phyloP scores from a whole-genome alignment of 2,329 filamentous ascomycete genomes.

The Apiospora hydei region DNA sequence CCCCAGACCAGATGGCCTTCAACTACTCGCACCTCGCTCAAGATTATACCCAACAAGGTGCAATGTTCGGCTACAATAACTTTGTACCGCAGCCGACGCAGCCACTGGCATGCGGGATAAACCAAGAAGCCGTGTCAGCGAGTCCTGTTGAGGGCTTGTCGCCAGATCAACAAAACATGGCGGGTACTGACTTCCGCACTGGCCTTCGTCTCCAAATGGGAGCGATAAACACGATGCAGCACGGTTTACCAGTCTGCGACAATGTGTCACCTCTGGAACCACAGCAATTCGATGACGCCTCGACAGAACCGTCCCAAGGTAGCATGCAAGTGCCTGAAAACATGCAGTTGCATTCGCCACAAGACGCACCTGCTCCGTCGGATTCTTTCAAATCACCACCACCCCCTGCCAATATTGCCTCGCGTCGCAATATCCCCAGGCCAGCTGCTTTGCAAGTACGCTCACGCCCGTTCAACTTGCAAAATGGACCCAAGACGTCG shows the following conservation, averaged over 20 bases:
- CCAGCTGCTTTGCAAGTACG: conserved; percentile 58
- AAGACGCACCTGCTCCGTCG: conserved; percentile 32
- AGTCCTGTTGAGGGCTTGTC: not conserved
- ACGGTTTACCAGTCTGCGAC: not conserved
- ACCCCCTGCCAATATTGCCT: conserved; percentile 60
- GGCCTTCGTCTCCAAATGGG: conserved; percentile 13
- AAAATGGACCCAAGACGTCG: conserved; percentile 53
- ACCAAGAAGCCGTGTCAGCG: conserved; percentile 7
- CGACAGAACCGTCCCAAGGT: not conserved
- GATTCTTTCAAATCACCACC: conserved; percentile 57
- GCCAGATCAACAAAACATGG: conserved; percentile 2
- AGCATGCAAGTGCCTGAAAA: conserved; percentile 28
- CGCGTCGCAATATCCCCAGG: conserved; percentile 58
- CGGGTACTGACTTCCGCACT: not conserved
- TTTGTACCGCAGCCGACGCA: conserved; percentile 9
- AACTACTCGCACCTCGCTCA: conserved; percentile 9
- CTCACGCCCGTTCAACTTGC: conserved; percentile 48
- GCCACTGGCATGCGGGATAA: not conserved
- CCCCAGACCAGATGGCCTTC: conserved; percentile 12
- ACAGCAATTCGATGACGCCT: not conserved
- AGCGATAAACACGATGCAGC: not conserved
- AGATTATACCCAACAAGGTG: conserved; percentile 18
- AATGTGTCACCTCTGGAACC: not conserved
- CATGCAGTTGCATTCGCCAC: conserved; percentile 27
- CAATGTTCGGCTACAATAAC: conserved; percentile 3